Evolutionary conservation across 805 yeast genomes (phyloP).

Genomic region (Pichia thaimueangensis): DNA sequence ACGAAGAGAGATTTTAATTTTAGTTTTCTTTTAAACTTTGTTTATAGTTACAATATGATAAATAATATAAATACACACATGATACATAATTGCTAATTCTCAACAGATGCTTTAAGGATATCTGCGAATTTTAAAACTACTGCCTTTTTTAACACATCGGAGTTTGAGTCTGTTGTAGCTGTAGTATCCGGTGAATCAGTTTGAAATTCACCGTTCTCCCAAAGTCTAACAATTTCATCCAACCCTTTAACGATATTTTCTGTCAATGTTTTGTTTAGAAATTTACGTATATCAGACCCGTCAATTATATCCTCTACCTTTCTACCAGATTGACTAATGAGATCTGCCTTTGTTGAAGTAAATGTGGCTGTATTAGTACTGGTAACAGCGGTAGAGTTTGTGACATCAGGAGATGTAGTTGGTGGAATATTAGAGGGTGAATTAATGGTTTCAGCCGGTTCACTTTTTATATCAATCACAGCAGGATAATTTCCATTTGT

Average conservation of each 20-base stretch:
- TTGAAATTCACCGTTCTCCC: constrained; percentile 18
- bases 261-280: constrained; percentile 43
- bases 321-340: constrained; percentile 11
- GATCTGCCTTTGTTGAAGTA: constrained; percentile 5
- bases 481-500: no score
- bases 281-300: constrained; percentile 46
- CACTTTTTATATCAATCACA: no score
- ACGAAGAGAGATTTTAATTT: constrained; percentile 34
- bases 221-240: constrained; percentile 23
- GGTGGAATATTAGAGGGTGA: no score
- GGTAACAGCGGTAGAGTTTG: no score
- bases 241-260: constrained; percentile 39
- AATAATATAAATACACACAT: neutral
- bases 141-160: constrained; percentile 1
- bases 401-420: constrained; percentile 19
- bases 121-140: constrained; percentile 14
- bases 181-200: no score
- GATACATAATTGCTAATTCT: neutral
- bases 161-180: neutral
- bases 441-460: no score
- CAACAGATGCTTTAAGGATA: constrained; percentile 9
- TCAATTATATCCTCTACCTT: constrained; percentile 40
- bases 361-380: no score
- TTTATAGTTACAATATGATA: neutral
- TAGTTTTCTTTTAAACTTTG: neutral